Evolutionary conservation across 163 green algal species (phyloP), one percentile per base, ranked within the genome.

Genomic region (Scenedesmus sp.): DNA sequence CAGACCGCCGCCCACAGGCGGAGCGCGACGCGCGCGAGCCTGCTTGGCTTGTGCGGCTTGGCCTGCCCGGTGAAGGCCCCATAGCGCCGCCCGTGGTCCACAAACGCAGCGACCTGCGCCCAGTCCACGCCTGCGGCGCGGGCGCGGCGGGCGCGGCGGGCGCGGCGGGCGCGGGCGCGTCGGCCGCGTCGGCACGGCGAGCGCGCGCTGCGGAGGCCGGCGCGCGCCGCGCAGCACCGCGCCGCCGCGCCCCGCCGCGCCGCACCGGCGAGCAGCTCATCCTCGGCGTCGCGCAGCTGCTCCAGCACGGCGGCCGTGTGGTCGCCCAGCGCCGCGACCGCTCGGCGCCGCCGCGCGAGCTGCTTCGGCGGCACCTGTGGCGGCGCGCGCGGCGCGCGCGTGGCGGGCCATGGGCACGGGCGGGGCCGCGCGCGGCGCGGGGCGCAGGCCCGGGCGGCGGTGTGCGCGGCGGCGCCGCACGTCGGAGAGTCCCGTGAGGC

Each of bases 71-170:
- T 77, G 33, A 81, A 81, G 11, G 31, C 17, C 1, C 4, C 34
- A 10, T 66, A 67, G 54, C 77, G 70, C 11, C 45, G 39, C 9
- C 33, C 56, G 15, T 74, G 54, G 44, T 83, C 75, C 2, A 69
- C 56, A 26, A 77, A 83, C 9, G 51, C 39, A 18, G 54, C 45
- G 17, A 83, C 75, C 9, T 83, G 75, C 1, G 28, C 64, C 75
- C 75, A 83, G 63, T 83, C 75, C n/a, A 82, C 75, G 39, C 75
- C 75, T 75, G 63, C 20, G 45, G 20, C 15, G n/a, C n/a, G n/a
- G n/a, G n/a, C 14, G 24, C 10, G 18, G n/a, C n/a, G n/a, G n/a
- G n/a, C n/a, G n/a, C n/a, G n/a, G n/a, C n/a, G n/a, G n/a, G n/a
- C n/a, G n/a, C n/a, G n/a, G n/a, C n/a, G n/a, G n/a, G n/a, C n/a